Conservation (phyloP, 2,329 filamentous ascomycete genomes). For the Botryotinia narcissicola region DNA sequence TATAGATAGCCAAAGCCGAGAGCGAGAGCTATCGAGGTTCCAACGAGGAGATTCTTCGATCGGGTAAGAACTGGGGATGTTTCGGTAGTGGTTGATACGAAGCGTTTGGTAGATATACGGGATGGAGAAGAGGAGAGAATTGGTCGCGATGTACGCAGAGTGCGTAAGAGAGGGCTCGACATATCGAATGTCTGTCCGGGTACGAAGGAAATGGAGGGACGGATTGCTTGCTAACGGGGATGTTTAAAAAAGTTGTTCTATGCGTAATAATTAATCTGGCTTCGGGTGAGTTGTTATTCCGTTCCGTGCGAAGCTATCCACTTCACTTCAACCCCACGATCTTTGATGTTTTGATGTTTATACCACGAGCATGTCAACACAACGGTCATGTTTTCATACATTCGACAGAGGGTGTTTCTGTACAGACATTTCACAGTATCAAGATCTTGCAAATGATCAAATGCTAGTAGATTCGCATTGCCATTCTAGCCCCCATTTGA, state of each 20-base stretch:
- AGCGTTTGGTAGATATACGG: constrained; percentile 22
- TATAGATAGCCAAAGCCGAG: constrained; percentile 59
- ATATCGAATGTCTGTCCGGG: constrained; percentile 11
- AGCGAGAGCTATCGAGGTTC: constrained; percentile 52
- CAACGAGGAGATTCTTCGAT: constrained; percentile 50
- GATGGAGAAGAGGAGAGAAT: neutral
- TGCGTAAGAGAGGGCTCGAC: constrained; percentile 17
- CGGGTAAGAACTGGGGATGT: constrained; percentile 43
- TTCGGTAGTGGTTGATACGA: constrained; percentile 31
- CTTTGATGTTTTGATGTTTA: neutral
- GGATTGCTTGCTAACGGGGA: neutral
- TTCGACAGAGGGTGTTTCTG: neutral
- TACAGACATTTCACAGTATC: neutral
- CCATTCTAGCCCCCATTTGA: neutral
- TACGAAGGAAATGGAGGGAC: neutral
- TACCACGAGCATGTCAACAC: neutral
- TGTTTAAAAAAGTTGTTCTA: neutral
- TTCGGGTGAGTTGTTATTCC: neutral
- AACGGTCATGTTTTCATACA: neutral
- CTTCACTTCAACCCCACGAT: neutral
- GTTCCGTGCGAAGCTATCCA: neutral
- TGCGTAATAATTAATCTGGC: neutral
- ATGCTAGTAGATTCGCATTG: neutral
- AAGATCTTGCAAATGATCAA: no score
- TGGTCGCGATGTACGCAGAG: constrained; percentile 11